These are phyloP conservation scores for Trypethelium eluteriae DNA, from an alignment of 495 filamentous ascomycete species.

Conservation along the genomic window DNA sequence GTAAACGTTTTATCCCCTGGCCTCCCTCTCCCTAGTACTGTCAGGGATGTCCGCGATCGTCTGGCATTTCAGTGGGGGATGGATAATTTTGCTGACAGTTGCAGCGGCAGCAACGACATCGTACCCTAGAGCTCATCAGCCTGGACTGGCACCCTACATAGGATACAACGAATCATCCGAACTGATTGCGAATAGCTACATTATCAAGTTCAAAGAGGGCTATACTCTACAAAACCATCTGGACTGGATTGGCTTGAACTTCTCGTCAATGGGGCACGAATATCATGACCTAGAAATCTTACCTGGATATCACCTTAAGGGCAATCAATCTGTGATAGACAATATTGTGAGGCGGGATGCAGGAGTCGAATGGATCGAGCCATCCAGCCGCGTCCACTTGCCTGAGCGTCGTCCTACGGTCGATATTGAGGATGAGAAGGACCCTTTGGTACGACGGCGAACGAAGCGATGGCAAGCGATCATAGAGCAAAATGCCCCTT, in stretches of 20 bases:
- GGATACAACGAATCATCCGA: neutral
- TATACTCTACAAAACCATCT: neutral
- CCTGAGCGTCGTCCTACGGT: neutral
- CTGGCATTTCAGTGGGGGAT: neutral
- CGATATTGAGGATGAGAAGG: neutral
- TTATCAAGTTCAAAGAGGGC: neutral
- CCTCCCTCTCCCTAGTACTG: too few species aligned
- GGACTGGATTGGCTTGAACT: neutral
- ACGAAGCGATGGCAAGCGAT: neutral
- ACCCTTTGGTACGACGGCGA: neutral
- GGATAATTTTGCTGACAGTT: neutral
- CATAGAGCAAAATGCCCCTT: neutral
- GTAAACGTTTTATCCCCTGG: too few species aligned
- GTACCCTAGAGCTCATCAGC: neutral
- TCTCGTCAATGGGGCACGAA: neutral
- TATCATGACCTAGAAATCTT: neutral
- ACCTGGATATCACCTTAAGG: neutral
- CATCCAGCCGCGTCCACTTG: neutral
- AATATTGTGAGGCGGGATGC: neutral
- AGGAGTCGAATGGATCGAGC: slow-evolving; percentile 6
- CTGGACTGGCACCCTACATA: neutral
- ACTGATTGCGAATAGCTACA: neutral
- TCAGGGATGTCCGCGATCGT: too few species aligned
- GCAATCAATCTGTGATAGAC: neutral
- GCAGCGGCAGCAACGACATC: neutral